Base-by-base conservation (phyloP, 2,329 filamentous ascomycete species). In the Dothidotthia symphoricarpi region DNA sequence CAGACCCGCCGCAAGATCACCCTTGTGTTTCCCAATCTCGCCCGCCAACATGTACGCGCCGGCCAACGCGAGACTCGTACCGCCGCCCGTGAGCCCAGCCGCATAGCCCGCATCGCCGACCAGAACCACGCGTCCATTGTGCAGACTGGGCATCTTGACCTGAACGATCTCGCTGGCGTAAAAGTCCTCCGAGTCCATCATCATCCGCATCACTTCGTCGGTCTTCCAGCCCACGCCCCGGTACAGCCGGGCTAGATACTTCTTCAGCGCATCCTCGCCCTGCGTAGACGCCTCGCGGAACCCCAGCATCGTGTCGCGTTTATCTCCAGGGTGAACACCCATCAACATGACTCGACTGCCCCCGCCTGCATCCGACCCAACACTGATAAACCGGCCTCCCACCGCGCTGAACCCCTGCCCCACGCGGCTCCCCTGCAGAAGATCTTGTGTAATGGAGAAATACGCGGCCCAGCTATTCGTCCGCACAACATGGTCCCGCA, bases 61-160 rank as follows among this genome's bases (percentile, higher is more conserved):
- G 3, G 64, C 41, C 6, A 71, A 54, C 2, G 67, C 63, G 1
- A 64, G 47, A 8, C 56, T 62, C 1, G 56, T 56, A 0, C 59
- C 58, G 19, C 52, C 41, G 1, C 56, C 57, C 11, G 53, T 56
- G 1, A 55, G 49, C 4, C 34, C 41, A 24, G 28, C 53, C 45
- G 27, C 66, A 36, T 64, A 65, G 0, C 55, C 68, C 0, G 79
- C 74, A 45, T 83, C 78, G 0, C 78, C 79, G 0, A 80, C 41
- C 0, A 81, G 59, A 1, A 66, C 71, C 1, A 80, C 68, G 0
- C 76, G 69, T 0, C 74, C 73, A 0, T 58, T 58, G 13, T 61
- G 69, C 70, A 70, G 76, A 3, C 41, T 40, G 0, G 67, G 51
- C 47, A 74, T 45, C 31, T 70, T 70, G 16, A 81, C 68, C 31